These are phyloP conservation scores for Vaccinium myrtillus DNA, from an alignment of 148 eudicot species.

Conservation along the genomic window DNA sequence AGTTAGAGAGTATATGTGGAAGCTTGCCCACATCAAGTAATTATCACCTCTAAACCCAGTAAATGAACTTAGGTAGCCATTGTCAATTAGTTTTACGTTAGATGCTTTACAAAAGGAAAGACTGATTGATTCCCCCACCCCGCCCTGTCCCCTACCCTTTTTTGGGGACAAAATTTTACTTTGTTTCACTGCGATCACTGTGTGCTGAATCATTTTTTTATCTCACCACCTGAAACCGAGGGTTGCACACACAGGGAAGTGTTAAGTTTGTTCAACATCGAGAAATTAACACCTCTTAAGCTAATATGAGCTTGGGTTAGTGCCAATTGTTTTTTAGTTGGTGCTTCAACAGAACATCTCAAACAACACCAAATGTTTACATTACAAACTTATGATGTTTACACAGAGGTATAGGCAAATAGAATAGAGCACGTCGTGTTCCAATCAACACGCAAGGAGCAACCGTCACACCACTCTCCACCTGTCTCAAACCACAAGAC, in stretches of 20 bases:
- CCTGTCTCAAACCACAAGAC: background rate
- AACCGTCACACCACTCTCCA: background rate
- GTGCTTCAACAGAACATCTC: background rate
- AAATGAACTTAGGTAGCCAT: background rate
- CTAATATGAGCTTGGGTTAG: background rate
- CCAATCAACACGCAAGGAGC: background rate
- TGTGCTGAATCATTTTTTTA: background rate
- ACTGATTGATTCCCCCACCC: background rate
- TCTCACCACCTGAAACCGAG: background rate
- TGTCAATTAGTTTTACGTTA: background rate
- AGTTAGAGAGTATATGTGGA: background rate
- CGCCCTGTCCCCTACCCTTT: background rate
- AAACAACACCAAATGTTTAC: background rate
- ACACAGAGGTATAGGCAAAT: background rate
- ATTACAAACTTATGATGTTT: background rate
- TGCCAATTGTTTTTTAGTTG: background rate
- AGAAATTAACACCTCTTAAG: background rate
- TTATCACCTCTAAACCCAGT: background rate
- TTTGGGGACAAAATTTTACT: background rate
- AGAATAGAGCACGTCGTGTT: background rate
- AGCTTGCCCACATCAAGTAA: background rate
- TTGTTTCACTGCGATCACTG: background rate
- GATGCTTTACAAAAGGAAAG: background rate
- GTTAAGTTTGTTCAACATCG: background rate
- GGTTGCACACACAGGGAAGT: background rate